Evolutionary conservation across 306 rosid species (phyloP).

Genomic region (Begonia peltatifolia): DNA sequence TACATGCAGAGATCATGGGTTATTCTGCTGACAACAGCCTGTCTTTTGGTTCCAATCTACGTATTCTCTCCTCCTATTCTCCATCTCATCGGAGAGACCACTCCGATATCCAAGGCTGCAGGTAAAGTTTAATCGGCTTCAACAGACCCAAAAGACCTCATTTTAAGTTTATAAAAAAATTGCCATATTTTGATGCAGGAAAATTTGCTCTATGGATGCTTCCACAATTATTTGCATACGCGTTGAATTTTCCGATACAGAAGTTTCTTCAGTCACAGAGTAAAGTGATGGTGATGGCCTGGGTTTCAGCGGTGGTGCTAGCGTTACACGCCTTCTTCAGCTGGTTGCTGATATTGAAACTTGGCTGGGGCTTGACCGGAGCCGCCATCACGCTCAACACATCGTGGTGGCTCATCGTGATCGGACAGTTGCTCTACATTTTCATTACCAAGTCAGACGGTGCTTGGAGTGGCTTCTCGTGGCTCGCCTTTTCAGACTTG

Average conservation of each 20-base stretch:
- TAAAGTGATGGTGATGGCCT: slow-evolving; percentile 67
- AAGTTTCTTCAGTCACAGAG: slow-evolving; percentile 25
- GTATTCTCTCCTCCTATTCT: slow-evolving; percentile 37
- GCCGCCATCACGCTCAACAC: slow-evolving; percentile 51
- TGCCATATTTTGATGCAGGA: background rate
- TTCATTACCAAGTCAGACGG: slow-evolving; percentile 1
- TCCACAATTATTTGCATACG: slow-evolving; percentile 4
- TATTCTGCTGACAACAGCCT: slow-evolving; percentile 32
- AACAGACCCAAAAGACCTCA: too few relatives aligned
- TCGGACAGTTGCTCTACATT: slow-evolving; percentile 1
- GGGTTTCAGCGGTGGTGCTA: slow-evolving; percentile 35
- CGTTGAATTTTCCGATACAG: slow-evolving; percentile 1
- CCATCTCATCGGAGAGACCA: slow-evolving; percentile 31
- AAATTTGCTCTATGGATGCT: slow-evolving; percentile 1
- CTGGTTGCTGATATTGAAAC: slow-evolving; percentile 53
- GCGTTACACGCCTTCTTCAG: slow-evolving; percentile 40
- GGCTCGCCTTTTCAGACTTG: slow-evolving; percentile 2
- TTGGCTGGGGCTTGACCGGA: slow-evolving; percentile 53
- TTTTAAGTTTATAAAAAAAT: too few relatives aligned
- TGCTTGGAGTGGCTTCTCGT: slow-evolving; percentile 3
- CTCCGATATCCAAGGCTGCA: background rate
- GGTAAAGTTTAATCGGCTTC: background rate
- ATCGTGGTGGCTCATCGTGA: slow-evolving; percentile 44
- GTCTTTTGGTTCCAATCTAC: slow-evolving; percentile 27
- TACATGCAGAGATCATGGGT: slow-evolving; percentile 86